Base-by-base conservation (phyloP, 495 filamentous ascomycete species). In the Aspergillus taichungensis region DNA sequence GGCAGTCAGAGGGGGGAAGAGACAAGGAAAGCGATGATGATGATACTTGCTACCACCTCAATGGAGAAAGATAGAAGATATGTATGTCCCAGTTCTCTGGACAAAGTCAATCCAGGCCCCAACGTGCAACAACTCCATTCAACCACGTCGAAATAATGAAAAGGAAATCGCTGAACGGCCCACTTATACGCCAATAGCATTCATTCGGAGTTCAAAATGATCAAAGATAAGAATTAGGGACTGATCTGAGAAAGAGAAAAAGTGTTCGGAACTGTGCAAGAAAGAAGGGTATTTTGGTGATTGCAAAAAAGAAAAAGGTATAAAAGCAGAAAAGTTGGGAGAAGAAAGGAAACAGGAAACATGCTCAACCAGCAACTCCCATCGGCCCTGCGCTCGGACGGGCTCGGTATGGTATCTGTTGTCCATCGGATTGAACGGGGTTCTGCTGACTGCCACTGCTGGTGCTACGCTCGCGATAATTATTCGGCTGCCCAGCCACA, bases 311-410 rank as follows among this genome's bases (percentile, higher is more conserved):
- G 28, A 48, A 49, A 33, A 43, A 49, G 18, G 18, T 24, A 24
- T 2, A 24, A 24, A 4, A 24, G 18, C 18, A 24, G 4, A 45
- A 31, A 46, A 51, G 37, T 32, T 43, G 37, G 31, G 37, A 43
- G 47, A 47, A 43, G 27, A 42, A 45, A 43, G 43, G 27, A 51
- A 31, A 40, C 41, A 36, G 9, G 29, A 42, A 33, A 29, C 43
- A 34, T 34, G 32, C 51, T 55, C 59, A 72, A 32, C 67, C 58
- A 47, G 67, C 66, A 47, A 72, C 69, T 24, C 69, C 69, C 67
- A 72, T 72, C 13, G 67, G 62, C 14, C 69, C 67, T 28, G 62
- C 53, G 47, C 60, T 61, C 11, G 67, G 60, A 46, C 66, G 66
- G 34, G 67, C 50, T 40, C 69, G 59, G 50, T 72, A 71, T 30